Evolutionary conservation across 2,329 filamentous ascomycete genomes (phyloP), one percentile per base, ranked within the genome.

Genomic region (Botrytis paeoniae): DNA sequence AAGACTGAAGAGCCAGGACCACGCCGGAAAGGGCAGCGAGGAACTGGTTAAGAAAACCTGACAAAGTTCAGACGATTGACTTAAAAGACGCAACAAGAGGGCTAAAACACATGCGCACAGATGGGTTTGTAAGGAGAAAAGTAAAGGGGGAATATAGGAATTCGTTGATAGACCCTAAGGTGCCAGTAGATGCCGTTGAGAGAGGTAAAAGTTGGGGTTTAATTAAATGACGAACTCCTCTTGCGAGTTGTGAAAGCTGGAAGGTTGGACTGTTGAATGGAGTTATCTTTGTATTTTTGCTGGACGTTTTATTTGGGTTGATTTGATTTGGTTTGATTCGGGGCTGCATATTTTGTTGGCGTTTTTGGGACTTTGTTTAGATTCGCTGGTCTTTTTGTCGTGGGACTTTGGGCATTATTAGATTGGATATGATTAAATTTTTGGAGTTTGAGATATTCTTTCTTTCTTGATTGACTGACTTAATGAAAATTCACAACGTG

Each of bases 201-300:
- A 25, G 8, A 22, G 43, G 7, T 10, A 1, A 10, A 4, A 0
- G 0, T 22, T 25, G 22, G 45, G 45, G 45, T 16, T 0, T 48
- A 22, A 4, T 1, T 25, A 12, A 14, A 51, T 1, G 45, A 54
- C 3, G 14, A 54, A 54, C n/a, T n/a, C n/a, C 14, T 29, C 12
- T n/a, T 29, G n/a, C n/a, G 51, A 29, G 12, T 29, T 18, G n/a
- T 1, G 51, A 54, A 29, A 29, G n/a, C 14, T 54, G n/a, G 25
- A 29, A 18, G 51, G 0, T 25, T 7, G 48, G 25, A 7, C 4
- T 54, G 0, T 54, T 54, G 12, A 54, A 54, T 1, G 20, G 12
- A n/a, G 12, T n/a, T 54, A 14, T 8, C 25, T 29, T 29, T n/a
- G 14, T 6, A 54, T 54, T 29, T 18, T 54, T 18, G 14, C 51